Conservation (phyloP, 331 rosid genomes). For the Acacia pycnantha region DNA sequence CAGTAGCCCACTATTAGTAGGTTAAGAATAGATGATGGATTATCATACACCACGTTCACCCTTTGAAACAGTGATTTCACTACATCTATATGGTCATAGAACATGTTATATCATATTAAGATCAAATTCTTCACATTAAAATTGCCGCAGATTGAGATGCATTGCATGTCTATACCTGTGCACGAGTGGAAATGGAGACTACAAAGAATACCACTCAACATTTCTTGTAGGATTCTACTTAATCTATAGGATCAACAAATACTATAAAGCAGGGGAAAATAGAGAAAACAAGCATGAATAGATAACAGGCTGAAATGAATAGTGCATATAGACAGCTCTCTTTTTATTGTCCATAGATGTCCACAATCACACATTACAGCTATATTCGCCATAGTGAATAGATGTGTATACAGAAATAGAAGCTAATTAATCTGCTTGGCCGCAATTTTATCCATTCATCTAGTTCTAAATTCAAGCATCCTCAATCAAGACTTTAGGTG, state of each 20-base stretch:
- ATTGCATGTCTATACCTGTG: not conserved
- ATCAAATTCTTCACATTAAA: not conserved
- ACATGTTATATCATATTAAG: slow-evolving; percentile 13
- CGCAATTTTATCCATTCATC: slow-evolving; percentile 1
- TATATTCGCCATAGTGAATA: not conserved
- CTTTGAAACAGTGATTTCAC: slow-evolving; percentile 6
- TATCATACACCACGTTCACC: slow-evolving; percentile 6
- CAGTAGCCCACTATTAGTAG: slow-evolving; percentile 12
- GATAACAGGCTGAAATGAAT: not conserved
- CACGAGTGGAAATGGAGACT: not conserved
- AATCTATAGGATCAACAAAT: slow-evolving; percentile 5
- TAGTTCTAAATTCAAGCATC: slow-evolving; percentile 9
- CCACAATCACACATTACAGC: slow-evolving; percentile 2
- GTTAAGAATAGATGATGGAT: slow-evolving; percentile 4
- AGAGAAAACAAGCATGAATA: slow-evolving; percentile 7
- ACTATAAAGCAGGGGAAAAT: slow-evolving; percentile 5
- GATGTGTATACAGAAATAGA: not conserved
- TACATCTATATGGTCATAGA: not conserved
- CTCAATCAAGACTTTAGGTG: not conserved
- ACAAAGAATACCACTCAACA: slow-evolving; percentile 19
- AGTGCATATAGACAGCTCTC: not conserved
- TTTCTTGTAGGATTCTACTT: slow-evolving; percentile 11
- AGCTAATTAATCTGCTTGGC: not conserved
- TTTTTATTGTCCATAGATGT: slow-evolving; percentile 2
- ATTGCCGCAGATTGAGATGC: slow-evolving; percentile 11